Evolutionary conservation across 1,284 basidiomycete genomes (phyloP), one percentile per base, ranked within the genome.

Genomic region (Cutaneotrichosporon sp.): DNA sequence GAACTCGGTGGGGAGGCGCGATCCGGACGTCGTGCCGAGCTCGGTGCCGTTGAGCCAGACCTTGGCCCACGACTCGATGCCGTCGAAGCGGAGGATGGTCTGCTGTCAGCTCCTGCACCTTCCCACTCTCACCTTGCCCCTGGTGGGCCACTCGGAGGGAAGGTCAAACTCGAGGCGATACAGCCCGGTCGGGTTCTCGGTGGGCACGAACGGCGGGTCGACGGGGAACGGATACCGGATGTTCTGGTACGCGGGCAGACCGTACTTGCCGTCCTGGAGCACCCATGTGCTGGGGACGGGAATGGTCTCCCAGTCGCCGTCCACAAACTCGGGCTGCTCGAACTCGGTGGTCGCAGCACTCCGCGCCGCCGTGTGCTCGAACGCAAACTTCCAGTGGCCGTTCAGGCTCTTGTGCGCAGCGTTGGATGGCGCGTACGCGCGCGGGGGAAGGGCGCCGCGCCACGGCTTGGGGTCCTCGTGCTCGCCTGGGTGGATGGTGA

Each of bases 11-110:
- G 69, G 64, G 2, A 68, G 43, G 20, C 69, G 61, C 4, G 56
- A 59, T 7, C 69, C 69, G 3, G 49, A 55, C 10, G 61, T 38
- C 2, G 43, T 56, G 29, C 69, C 69, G 10, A 70, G 38, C 50
- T 60, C 57, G 10, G 2, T 18, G 16, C 69, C 69, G 51, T 70
- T 70, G 29, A 70, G 33, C 67, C 67, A 70, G 7, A 68, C 58
- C 58, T 70, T 70, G 29, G 24, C 36, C 67, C 67, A 70, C 22
- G 65, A 67, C 54, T 70, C 69, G 49, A 68, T 45, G 11, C 69
- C 69, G 47, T 70, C 69, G 25, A 68, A 70, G n/a, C 67, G 67
- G 10, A 70, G 31, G 2, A 70, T 22, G 1, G 54, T 52, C 64
- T 64, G 38, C 7, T 18, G 8, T 50, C 25, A 57, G 55, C 43